Base-by-base conservation (phyloP, 306 rosid species). In the Quercus agrifolia region DNA sequence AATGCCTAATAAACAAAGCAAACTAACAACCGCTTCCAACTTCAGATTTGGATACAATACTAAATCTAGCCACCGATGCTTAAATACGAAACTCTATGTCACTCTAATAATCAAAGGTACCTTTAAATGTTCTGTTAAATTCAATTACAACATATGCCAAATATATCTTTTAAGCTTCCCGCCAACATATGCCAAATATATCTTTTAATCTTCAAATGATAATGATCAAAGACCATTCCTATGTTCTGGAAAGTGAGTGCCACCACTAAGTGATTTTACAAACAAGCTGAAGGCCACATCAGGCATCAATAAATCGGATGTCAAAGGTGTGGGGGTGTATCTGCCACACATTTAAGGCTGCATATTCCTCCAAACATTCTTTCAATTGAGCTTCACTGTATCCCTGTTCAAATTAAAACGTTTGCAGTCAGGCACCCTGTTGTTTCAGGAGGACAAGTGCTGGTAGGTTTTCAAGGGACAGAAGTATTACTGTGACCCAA, bases 331-430 rank as follows among this genome's bases (percentile, higher is more conserved):
- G 91, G 61, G 99, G 99, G 81, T 91, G 95, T 77, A 96, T 93
- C 89, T 93, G 99, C 99, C 98, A 96, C 74, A 93, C 99, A 82
- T 96, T 96, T 73, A 95, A 83, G 38, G 97, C 96, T 75, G 99
- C 99, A 67, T 96, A 96, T 85, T 93, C 99, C 91, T 96, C 98
- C 83, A 96, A 82, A 80, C 98, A 96, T 85, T 93, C 93, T 81
- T 93, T 96, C 82, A 93, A 80, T 74, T 96, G 98, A 52, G 97
- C 99, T 93, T 96, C 98, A 46, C 97, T 91, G 87, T 91, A 96
- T 31, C 98, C 99, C 98, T 96, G 96, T 84, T 79, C 71, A 69
- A 72, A 80, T 78, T 28, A 41, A 76, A 78, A 55, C 71, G 63
- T 61, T 62, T 30, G 51, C 23, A 54, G 68, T 88, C 44, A 84